A percentile compares a stretch with the other conserved stretches of the same genome.
Conservation (phyloP, 306 rosid genomes). For the Sesbania bispinosa region DNA sequence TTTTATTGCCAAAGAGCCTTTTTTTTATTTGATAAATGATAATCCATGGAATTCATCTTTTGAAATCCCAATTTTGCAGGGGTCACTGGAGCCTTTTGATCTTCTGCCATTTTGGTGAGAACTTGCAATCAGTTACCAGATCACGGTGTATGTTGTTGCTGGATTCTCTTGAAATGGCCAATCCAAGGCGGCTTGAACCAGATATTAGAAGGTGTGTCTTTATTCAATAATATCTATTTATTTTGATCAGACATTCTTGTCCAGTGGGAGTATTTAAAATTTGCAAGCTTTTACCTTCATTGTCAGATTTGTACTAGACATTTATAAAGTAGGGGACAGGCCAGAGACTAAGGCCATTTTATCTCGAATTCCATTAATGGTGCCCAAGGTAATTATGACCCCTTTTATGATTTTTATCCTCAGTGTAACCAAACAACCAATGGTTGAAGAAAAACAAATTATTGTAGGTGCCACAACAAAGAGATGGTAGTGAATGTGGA, state of each 20-base stretch:
- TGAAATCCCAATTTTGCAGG: conserved; percentile 43
- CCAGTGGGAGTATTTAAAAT: neutral
- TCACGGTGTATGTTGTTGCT: conserved; percentile 72
- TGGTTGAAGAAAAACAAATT: neutral
- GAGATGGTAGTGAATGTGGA: conserved; percentile 69
- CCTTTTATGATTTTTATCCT: neutral
- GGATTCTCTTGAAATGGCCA: conserved; percentile 63
- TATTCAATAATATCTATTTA: conserved; percentile 17
- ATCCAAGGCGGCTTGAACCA: conserved; percentile 68
- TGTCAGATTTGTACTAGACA: conserved; percentile 66
- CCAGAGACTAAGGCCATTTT: conserved; percentile 32
- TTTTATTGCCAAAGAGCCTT: neutral
- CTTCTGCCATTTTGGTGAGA: conserved; percentile 71
- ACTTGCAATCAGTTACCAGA: conserved; percentile 35
- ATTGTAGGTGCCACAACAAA: conserved; percentile 80
- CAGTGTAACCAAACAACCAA: neutral
- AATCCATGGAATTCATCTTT: conserved; percentile 7
- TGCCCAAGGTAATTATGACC: conserved; percentile 44
- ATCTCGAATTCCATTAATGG: conserved; percentile 55
- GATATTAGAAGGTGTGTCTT: conserved; percentile 59
- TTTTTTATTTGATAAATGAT: neutral
- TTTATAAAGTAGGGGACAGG: conserved; percentile 48
- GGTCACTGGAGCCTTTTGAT: conserved; percentile 78
- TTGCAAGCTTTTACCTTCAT: conserved; percentile 14
- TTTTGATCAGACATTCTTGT: neutral